Percentiles rank a stretch among this genome's conserved stretches.
These are phyloP conservation scores for Colletotrichum magnum DNA, from an alignment of 2,329 filamentous ascomycete genomes.

Conservation along the genomic window DNA sequence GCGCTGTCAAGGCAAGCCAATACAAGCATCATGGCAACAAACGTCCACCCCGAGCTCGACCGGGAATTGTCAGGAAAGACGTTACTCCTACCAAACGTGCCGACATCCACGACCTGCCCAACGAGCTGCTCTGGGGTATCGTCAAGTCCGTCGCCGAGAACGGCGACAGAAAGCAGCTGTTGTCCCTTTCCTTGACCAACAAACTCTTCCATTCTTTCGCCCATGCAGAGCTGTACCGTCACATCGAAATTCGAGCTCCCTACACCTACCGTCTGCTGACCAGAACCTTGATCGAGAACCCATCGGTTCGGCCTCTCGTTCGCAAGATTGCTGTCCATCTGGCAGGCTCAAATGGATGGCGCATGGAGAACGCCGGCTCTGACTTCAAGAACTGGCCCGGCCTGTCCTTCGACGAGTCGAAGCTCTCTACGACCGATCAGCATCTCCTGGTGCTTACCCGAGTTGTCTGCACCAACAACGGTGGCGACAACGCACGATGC, in stretches of 20 bases:
- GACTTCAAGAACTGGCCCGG: not conserved
- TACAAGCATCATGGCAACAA: too few relatives aligned
- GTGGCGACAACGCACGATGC: slow-evolving; percentile 9
- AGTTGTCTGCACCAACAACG: not conserved
- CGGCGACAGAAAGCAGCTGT: not conserved
- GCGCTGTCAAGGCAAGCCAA: too few relatives aligned
- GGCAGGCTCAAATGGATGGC: not conserved
- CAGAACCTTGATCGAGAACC: slow-evolving; percentile 32
- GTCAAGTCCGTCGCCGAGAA: not conserved
- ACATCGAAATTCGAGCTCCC: not conserved
- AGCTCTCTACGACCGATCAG: slow-evolving; percentile 8
- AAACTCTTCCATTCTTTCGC: not conserved
- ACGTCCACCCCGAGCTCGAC: too few relatives aligned
- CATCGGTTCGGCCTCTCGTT: not conserved
- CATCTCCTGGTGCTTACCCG: slow-evolving; percentile 16
- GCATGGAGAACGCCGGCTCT: not conserved
- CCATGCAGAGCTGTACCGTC: slow-evolving; percentile 22
- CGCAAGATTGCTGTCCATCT: not conserved
- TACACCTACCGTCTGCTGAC: not conserved
- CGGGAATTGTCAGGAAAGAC: too few relatives aligned
- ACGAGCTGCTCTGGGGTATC: slow-evolving; percentile 21
- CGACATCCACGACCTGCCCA: slow-evolving; percentile 10
- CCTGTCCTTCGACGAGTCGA: not conserved
- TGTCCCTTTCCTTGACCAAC: slow-evolving; percentile 5
- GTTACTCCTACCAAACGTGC: not conserved